phyloP scores from a whole-genome alignment of 306 rosid species.

The Geum urbanum region DNA sequence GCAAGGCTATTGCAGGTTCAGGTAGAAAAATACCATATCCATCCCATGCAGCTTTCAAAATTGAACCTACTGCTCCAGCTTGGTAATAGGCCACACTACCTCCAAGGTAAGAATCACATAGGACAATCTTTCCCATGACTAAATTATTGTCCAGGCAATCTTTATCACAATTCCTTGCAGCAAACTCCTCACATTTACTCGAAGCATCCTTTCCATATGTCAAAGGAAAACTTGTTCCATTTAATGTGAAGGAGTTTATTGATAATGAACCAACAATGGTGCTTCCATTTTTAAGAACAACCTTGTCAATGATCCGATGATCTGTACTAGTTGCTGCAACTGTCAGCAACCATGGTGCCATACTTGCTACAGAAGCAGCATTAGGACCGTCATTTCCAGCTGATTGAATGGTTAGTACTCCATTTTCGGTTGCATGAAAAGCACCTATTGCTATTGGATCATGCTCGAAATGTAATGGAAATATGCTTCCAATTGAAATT shows the following conservation, averaged over 20 bases:
- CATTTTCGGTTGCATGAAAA: neutral
- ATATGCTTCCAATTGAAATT: neutral
- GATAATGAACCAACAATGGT: neutral
- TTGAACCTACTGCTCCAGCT: neutral
- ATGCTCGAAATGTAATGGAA: neutral
- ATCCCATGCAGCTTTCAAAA: neutral
- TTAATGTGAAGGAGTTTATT: slow-evolving; percentile 1
- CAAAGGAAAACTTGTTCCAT: neutral
- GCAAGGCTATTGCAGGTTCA: neutral
- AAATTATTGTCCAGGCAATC: neutral
- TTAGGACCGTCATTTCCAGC: neutral
- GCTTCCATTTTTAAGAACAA: neutral
- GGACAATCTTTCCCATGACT: neutral
- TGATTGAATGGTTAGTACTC: neutral
- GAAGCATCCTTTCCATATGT: neutral
- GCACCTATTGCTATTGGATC: neutral
- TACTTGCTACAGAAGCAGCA: neutral
- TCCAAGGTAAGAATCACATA: neutral
- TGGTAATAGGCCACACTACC: neutral
- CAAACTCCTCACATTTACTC: neutral
- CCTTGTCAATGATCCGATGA: neutral
- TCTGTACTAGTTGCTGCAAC: neutral
- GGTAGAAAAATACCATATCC: neutral
- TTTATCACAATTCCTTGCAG: neutral
- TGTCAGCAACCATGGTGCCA: neutral